phyloP scores from a whole-genome alignment of 2,329 filamentous ascomycete species.

The Alternaria arbusti region DNA sequence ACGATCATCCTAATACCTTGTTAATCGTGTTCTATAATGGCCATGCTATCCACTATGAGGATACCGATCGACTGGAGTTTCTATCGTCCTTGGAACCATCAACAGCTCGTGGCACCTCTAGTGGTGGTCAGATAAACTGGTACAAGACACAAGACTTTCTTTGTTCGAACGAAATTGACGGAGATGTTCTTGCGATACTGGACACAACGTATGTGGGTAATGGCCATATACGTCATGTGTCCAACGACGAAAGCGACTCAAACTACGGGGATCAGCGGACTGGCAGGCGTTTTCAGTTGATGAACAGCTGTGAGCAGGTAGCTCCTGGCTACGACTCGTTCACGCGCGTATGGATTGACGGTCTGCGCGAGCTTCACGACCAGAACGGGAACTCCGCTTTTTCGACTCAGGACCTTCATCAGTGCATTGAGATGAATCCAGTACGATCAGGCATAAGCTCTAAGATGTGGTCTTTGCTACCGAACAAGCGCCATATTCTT shows the following conservation, averaged over 20 bases:
- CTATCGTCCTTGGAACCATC: rapidly evolving
- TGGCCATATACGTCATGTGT: neutral
- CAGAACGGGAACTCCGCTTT: rapidly evolving
- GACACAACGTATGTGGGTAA: neutral
- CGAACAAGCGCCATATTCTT: neutral
- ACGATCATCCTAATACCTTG: neutral
- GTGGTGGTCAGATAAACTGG: neutral
- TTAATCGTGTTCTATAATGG: neutral
- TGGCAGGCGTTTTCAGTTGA: neutral
- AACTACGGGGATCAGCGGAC: rapidly evolving
- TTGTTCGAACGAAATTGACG: neutral
- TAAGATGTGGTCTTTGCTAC: neutral
- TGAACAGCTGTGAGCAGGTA: rapidly evolving
- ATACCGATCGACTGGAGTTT: neutral
- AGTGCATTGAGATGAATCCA: neutral
- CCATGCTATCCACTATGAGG: rapidly evolving
- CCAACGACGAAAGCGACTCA: rapidly evolving
- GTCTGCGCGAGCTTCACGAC: neutral
- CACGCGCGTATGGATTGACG: neutral
- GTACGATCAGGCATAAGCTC: neutral
- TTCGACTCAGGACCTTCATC: neutral
- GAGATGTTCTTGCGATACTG: neutral
- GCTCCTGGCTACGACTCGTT: neutral
- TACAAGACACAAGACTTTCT: neutral
- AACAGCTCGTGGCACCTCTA: rapidly evolving